Percentiles rank a stretch among this genome's conserved stretches.
These are phyloP conservation scores for Coemansia sp. DNA, from an alignment of 192 early-diverging fungal genomes.

Conservation along the genomic window DNA sequence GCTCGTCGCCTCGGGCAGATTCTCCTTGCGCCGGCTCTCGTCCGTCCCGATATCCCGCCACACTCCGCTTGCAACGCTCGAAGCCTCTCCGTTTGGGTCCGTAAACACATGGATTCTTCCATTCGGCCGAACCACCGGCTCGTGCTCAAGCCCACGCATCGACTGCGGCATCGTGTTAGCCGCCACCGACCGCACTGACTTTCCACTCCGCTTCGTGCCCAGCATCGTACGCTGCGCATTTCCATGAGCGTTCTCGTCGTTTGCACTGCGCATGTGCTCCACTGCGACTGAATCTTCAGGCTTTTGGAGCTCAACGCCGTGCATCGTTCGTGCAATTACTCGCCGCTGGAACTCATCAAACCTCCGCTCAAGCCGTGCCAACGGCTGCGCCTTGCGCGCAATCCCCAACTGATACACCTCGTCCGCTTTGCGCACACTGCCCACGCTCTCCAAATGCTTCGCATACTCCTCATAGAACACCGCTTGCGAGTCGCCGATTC, in stretches of 20 bases:
- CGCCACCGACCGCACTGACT: slow-evolving; percentile 21
- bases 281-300: background rate
- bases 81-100: slow-evolving; percentile 18
- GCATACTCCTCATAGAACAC: slow-evolving; percentile 80
- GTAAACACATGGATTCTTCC: slow-evolving; percentile 40
- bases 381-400: slow-evolving; percentile 64
- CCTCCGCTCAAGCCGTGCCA: slow-evolving; percentile 59
- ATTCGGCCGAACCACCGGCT: slow-evolving; percentile 11
- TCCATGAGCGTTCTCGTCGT: slow-evolving; percentile 7
- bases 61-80: background rate
- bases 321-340: slow-evolving; percentile 29
- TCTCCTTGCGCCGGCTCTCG: slow-evolving; percentile 66
- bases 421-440: slow-evolving; percentile 55
- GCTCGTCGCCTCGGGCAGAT: slow-evolving; percentile 55
- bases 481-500: slow-evolving; percentile 65
- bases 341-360: slow-evolving; percentile 61
- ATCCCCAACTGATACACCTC: slow-evolving; percentile 68
- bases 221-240: slow-evolving; percentile 29
- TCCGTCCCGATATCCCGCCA: slow-evolving; percentile 66
- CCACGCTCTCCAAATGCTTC: slow-evolving; percentile 52
- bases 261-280: background rate
- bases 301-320: slow-evolving; percentile 3
- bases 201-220: slow-evolving; percentile 21
- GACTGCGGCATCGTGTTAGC: slow-evolving; percentile 35
- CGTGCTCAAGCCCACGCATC: slow-evolving; percentile 15